phyloP scores from a whole-genome alignment of 805 yeast genomes.

The Komagataella phaffii region DNA sequence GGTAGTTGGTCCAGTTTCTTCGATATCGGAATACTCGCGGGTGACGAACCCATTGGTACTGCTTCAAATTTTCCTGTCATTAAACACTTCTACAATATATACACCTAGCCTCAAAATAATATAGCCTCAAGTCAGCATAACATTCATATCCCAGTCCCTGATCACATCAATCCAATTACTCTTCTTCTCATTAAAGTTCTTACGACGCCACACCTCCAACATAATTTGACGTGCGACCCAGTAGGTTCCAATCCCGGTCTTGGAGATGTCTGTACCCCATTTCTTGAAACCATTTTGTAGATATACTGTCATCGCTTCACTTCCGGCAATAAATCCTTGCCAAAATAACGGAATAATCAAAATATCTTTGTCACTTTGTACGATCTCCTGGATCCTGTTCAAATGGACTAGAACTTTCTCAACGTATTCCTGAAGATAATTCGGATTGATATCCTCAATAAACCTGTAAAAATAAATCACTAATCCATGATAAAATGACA shows the following conservation, averaged over 20 bases:
- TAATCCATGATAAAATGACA: slow-evolving; percentile 65
- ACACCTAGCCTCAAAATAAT: not conserved
- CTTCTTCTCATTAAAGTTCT: slow-evolving; percentile 39
- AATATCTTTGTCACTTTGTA: slow-evolving; percentile 33
- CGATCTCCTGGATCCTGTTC: slow-evolving; percentile 44
- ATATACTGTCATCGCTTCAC: slow-evolving; percentile 49
- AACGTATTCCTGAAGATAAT: slow-evolving; percentile 48
- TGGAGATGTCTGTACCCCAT: slow-evolving; percentile 59
- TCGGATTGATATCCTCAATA: slow-evolving; percentile 40
- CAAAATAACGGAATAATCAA: slow-evolving; percentile 69
- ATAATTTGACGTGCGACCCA: slow-evolving; percentile 80
- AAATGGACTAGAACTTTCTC: slow-evolving; percentile 48
- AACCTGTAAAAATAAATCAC: slow-evolving; percentile 59
- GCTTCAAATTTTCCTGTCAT: not conserved
- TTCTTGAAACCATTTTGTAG: slow-evolving; percentile 53
- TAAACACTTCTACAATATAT: not conserved
- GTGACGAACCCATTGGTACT: not conserved
- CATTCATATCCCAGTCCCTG: slow-evolving; percentile 74
- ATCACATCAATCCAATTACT: slow-evolving; percentile 73
- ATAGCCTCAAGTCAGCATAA: slow-evolving; percentile 42
- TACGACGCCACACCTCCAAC: slow-evolving; percentile 76
- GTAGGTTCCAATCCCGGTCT: slow-evolving; percentile 59
- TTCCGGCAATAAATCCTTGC: slow-evolving; percentile 85
- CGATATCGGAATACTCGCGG: not conserved
- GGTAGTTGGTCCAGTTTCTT: not conserved